phyloP scores from a whole-genome alignment of 805 yeast species.

The Metschnikowia continentalis region DNA sequence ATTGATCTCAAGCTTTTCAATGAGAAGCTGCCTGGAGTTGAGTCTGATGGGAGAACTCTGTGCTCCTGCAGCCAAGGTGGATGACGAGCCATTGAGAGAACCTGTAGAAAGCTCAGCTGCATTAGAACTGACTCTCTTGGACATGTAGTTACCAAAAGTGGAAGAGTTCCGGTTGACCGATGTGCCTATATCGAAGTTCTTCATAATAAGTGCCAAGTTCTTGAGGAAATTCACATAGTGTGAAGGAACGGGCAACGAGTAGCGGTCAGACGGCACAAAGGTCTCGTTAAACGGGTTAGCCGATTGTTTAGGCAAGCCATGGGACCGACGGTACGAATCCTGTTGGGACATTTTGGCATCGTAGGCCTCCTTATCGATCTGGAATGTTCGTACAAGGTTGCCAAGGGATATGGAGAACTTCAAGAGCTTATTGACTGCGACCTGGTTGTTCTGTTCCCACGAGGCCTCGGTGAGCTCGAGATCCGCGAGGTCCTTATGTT shows the following conservation, averaged over 20 bases:
- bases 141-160: not conserved
- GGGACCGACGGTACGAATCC: constrained; percentile 3
- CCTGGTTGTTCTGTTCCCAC: constrained; percentile 23
- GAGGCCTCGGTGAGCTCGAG: constrained; percentile 19
- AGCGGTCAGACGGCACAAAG: constrained; percentile 1
- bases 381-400: constrained; percentile 33
- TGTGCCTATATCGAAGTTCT: constrained; percentile 38
- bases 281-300: constrained; percentile 15
- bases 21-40: constrained; percentile 37
- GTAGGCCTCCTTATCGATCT: constrained; percentile 30
- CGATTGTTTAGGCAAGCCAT: constrained; percentile 1
- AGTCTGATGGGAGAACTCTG: constrained; percentile 37
- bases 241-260: constrained; percentile 5
- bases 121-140: not conserved
- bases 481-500: constrained; percentile 18
- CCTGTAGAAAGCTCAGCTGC: constrained; percentile 1
- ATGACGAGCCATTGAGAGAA: constrained; percentile 4
- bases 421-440: constrained; percentile 34
- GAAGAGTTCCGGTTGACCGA: constrained; percentile 2
- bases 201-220: constrained; percentile 30
- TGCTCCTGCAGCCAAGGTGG: constrained; percentile 1
- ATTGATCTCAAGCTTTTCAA: constrained; percentile 42
- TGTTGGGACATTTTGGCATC: constrained; percentile 22
- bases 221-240: constrained; percentile 33
- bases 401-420: constrained; percentile 42